phyloP scores from a whole-genome alignment of 805 yeast genomes.

The Debaryomyces castellii region DNA sequence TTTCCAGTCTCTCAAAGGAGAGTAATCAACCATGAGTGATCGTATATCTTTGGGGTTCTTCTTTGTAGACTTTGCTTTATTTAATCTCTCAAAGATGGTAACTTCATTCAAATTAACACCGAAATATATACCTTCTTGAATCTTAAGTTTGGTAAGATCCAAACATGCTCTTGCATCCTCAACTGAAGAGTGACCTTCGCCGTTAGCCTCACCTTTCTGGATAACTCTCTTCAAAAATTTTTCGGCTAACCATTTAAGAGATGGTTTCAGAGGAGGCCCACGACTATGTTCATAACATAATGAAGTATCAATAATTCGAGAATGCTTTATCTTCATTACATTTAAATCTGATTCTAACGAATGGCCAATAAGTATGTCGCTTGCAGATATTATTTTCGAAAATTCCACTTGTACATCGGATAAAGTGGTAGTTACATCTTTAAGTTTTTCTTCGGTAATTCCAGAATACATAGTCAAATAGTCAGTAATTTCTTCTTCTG shows the following conservation, averaged over 20 bases:
- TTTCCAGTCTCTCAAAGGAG: slow-evolving; percentile 17
- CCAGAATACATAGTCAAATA: slow-evolving; percentile 87
- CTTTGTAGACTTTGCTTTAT: slow-evolving; percentile 2
- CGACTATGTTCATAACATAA: slow-evolving; percentile 72
- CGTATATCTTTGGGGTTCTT: slow-evolving; percentile 3
- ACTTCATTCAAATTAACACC: slow-evolving; percentile 45
- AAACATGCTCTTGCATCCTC: slow-evolving; percentile 84
- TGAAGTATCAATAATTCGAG: slow-evolving; percentile 78
- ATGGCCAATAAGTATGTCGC: slow-evolving; percentile 82
- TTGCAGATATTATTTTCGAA: slow-evolving; percentile 43
- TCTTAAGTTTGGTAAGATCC: slow-evolving; percentile 69
- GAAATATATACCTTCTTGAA: slow-evolving; percentile 62
- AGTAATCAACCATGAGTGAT: slow-evolving; percentile 25
- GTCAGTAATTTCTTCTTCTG: slow-evolving; percentile 69
- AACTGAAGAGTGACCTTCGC: slow-evolving; percentile 73
- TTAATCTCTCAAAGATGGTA: slow-evolving; percentile 22
- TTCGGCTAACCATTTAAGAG: slow-evolving; percentile 68
- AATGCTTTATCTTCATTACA: slow-evolving; percentile 71
- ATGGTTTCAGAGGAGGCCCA: slow-evolving; percentile 80
- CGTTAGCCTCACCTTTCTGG: slow-evolving; percentile 60
- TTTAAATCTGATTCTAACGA: slow-evolving; percentile 81
- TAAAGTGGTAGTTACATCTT: slow-evolving; percentile 60
- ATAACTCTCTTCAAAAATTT: slow-evolving; percentile 56
- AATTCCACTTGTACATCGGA: slow-evolving; percentile 66
- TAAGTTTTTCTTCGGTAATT: slow-evolving; percentile 68